Evolutionary conservation across 2,329 filamentous ascomycete species (phyloP), one percentile per base, ranked within the genome.

Genomic region (Zasmidium citrigriseum): DNA sequence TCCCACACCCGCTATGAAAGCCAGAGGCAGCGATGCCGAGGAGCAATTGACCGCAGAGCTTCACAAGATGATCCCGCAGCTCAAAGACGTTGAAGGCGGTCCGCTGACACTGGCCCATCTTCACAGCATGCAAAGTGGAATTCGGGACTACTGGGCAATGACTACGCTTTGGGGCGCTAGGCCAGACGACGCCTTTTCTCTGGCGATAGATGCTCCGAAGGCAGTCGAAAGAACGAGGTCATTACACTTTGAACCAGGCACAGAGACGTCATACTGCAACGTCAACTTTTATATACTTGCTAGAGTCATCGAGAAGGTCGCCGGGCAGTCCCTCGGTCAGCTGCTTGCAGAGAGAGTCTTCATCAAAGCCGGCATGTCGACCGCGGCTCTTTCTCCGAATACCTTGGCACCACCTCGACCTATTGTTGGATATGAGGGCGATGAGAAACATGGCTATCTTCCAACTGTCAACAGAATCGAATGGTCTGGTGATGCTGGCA

Each of bases 71-170:
- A 62, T 78, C 9, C 65, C 70, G 2, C 65, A 71, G 24, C 51
- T 59, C 9, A 41, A 53, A 7, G 20, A 12, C 5, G 25, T 23
- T n/a, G 34, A 21, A 18, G 59, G 63, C 2, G 45, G 65, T 14
- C 71, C 70, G 10, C 60, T 79, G 52, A 76, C 67, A 3, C 57
- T 80, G 16, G 63, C 71, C 4, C 67, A 76, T 55, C 65, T 80
- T 7, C 73, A 66, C 54, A 70, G 77, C 58, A 80, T 61, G 66
- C 75, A 77, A 58, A 78, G 77, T 1, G 77, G 77, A 0, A 67
- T 80, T 14, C 75, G 77, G 4, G 77, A 80, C 62, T 79, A 80
- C 59, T 79, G 77, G 77, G 77, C 75, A 2, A 67, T 77, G 55
- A 76, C 75, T 2, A 22, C 74, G 10, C 72, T 80, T 7, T 78